phyloP scores from a whole-genome alignment of 208 protist species.

The Crithidia bombi region DNA sequence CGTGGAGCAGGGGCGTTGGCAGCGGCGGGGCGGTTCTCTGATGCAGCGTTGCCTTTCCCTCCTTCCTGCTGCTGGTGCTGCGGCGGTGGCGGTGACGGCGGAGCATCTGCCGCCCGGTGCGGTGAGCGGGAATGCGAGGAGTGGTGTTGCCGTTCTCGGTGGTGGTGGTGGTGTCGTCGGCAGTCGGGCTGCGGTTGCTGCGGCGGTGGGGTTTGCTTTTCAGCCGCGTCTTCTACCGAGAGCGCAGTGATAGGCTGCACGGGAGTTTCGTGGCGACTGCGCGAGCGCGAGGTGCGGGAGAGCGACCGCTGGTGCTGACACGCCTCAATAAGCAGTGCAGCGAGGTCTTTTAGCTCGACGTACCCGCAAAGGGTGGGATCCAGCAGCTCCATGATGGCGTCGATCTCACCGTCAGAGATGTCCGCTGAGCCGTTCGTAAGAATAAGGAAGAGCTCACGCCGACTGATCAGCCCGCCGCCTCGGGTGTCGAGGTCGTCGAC shows the following conservation, averaged over 20 bases:
- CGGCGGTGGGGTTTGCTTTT: no score
- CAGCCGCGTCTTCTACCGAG: not conserved
- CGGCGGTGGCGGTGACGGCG: no score
- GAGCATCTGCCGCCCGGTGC: no score
- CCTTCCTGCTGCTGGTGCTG: no score
- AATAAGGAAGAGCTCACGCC: conserved; percentile 47
- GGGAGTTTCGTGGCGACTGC: not conserved
- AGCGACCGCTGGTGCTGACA: conserved; percentile 14
- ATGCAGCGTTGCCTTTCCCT: not conserved
- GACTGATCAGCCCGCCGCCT: conserved; percentile 38
- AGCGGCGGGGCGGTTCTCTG: not conserved
- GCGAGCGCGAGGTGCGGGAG: conserved; percentile 2
- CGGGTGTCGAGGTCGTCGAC: conserved; percentile 23
- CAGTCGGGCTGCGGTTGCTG: conserved; percentile 1
- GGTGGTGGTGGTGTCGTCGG: conserved; percentile 6
- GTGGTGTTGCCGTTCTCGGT: not conserved
- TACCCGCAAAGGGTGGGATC: conserved; percentile 45
- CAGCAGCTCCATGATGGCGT: conserved; percentile 66
- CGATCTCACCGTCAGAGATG: conserved; percentile 49
- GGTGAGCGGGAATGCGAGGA: not conserved
- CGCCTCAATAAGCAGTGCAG: conserved; percentile 16
- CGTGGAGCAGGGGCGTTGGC: not conserved
- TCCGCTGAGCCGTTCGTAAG: conserved; percentile 33
- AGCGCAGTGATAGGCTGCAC: not conserved
- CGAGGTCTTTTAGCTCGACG: conserved; percentile 26